phyloP scores from a whole-genome alignment of 768 basidiomycete genomes.

The Termitomyces heimii region DNA sequence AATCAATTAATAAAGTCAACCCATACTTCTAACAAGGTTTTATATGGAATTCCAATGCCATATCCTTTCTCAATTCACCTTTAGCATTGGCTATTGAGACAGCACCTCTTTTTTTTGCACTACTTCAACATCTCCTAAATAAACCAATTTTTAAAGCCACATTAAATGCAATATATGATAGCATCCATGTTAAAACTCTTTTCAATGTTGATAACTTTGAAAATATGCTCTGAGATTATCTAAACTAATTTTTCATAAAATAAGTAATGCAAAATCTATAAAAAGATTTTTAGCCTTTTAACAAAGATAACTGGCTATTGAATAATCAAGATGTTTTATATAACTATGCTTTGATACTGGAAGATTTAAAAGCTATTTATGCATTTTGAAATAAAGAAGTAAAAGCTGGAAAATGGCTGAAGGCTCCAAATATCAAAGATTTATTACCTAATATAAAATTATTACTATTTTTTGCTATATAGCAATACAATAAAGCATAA shows the following conservation, averaged over 20 bases:
- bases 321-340: neutral
- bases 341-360: conserved; percentile 12
- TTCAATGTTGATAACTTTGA: conserved; percentile 20
- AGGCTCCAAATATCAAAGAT: neutral
- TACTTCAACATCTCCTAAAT: neutral
- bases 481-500: conserved; percentile 20
- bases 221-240: conserved; percentile 15
- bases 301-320: conserved; percentile 16
- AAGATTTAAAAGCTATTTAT: neutral
- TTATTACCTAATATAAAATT: conserved; percentile 21
- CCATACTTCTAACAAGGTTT: neutral
- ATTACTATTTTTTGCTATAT: conserved; percentile 20
- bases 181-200: conserved; percentile 20
- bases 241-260: conserved; percentile 22
- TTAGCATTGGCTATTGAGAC: neutral
- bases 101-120: neutral
- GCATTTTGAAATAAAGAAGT: conserved; percentile 13
- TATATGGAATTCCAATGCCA: neutral
- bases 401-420: conserved; percentile 11
- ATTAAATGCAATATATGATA: neutral
- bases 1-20: neutral
- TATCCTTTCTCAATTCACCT: neutral
- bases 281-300: conserved; percentile 22
- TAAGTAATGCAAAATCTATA: conserved; percentile 18
- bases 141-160: neutral